Conservation (phyloP, 2,329 filamentous ascomycete genomes). For the Phaeomoniella chlamydospora region DNA sequence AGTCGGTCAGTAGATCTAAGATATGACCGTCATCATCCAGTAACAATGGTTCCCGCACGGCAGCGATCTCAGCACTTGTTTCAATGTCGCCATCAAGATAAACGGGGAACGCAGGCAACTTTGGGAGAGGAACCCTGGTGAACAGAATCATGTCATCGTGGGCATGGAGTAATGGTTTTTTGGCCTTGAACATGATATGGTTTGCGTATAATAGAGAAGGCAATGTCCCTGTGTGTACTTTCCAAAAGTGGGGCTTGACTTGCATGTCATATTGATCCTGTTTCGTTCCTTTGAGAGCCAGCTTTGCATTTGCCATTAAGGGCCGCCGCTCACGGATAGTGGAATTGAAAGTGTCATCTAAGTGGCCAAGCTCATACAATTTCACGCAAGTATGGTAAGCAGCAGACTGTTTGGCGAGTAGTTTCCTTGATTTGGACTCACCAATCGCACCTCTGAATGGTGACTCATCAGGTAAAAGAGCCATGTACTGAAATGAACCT, state of each 20-base stretch:
- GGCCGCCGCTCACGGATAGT: conserved; percentile 58
- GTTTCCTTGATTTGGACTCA: conserved; percentile 50
- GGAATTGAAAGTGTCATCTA: conserved; percentile 64
- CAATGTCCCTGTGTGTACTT: conserved; percentile 21
- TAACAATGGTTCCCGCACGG: conserved; percentile 28
- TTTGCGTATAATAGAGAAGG: conserved; percentile 46
- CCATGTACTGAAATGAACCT: conserved; percentile 54
- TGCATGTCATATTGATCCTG: conserved; percentile 61
- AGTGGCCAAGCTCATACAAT: conserved; percentile 49
- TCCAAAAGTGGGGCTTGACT: conserved; percentile 66
- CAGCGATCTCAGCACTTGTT: conserved; percentile 40
- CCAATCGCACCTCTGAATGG: conserved; percentile 57
- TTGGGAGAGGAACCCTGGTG: conserved; percentile 50
- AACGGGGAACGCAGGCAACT: conserved; percentile 53
- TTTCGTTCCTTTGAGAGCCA: conserved; percentile 71
- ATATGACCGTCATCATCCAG: conserved; percentile 23
- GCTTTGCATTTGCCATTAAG: conserved; percentile 68
- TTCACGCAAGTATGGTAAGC: conserved; percentile 70
- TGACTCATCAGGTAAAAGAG: conserved; percentile 58
- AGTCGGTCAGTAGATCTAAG: conserved; percentile 46
- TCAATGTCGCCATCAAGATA: conserved; percentile 52
- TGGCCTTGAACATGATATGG: conserved; percentile 27
- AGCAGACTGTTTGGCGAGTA: conserved; percentile 71
- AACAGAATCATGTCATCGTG: conserved; percentile 57
- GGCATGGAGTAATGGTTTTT: conserved; percentile 5